Conservation (phyloP, 2,329 filamentous ascomycete species). For the Coniochaeta sp. region DNA sequence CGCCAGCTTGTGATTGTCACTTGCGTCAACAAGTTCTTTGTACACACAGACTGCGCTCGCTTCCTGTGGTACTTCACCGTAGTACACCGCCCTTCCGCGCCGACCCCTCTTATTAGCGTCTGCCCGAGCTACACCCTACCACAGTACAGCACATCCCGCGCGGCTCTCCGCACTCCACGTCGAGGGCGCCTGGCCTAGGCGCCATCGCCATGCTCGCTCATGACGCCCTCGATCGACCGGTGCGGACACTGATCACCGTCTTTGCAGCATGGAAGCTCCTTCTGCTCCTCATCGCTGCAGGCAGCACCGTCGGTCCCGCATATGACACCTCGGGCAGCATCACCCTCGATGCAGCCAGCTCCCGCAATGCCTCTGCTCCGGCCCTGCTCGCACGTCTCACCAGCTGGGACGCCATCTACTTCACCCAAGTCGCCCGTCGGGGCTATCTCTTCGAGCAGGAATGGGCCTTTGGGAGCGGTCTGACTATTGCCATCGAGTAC, state of each 20-base stretch:
- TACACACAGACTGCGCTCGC: too few relatives aligned
- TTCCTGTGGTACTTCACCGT: too few relatives aligned
- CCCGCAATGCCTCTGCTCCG: slow-evolving; percentile 17
- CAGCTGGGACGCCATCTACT: slow-evolving; percentile 80
- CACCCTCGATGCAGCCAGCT: slow-evolving; percentile 24
- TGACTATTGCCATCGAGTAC: slow-evolving; percentile 35
- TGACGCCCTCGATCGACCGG: slow-evolving; percentile 4
- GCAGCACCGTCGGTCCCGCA: slow-evolving; percentile 41
- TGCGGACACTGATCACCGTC: slow-evolving; percentile 20
- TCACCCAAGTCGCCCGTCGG: slow-evolving; percentile 50
- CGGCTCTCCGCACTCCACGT: not conserved
- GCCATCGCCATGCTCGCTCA: not conserved
- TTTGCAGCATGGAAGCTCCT: slow-evolving; percentile 62
- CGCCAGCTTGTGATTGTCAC: too few relatives aligned
- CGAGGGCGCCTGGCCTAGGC: not conserved
- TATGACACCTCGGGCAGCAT: slow-evolving; percentile 73
- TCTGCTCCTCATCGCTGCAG: slow-evolving; percentile 53
- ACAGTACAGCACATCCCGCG: not conserved
- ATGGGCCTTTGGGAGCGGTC: slow-evolving; percentile 65
- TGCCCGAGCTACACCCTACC: too few relatives aligned
- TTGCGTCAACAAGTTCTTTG: too few relatives aligned
- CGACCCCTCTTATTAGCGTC: not conserved
- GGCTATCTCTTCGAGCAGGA: slow-evolving; percentile 74
- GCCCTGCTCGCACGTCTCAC: slow-evolving; percentile 50
- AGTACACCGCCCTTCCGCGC: not conserved